Base-by-base conservation (phyloP, 441 rosid genomes). In the Erodium texanum region DNA sequence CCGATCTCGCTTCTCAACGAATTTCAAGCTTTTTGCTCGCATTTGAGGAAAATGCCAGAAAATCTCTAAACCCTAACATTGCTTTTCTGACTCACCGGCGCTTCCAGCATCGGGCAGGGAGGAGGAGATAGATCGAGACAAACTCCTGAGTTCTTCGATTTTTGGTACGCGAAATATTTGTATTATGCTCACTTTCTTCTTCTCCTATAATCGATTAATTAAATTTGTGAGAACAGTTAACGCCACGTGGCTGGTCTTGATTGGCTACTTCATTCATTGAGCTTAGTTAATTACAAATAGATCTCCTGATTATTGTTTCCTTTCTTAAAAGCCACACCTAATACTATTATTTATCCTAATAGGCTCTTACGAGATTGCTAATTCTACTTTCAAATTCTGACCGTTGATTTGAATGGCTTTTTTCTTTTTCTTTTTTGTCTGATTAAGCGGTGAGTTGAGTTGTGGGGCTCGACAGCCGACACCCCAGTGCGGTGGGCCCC, bases 361-460 rank as follows among this genome's bases (percentile, higher is more conserved):
- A 16, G 20, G 58, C 58, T 52, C 22, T n/a, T 3, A 5, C 58
- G 58, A 52, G 58, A 52, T 52, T 52, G 58, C 22, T 52, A 5
- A 18, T 16, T 52, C 16, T 52, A n/a, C 58, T 52, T 52, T 52
- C 22, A 20, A 58, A 58, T 22, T 58, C 24, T 20, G 62, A 19
- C 62, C 24, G 62, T 58, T 58, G 62, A 58, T 58, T 58, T 20
- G 16, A 58, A 58, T 27, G 62, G 62, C 62, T 58, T 1, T 22
- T 58, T 19, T 24, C 62, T 58, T 1, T 22, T 58, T 19, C 62
- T 22, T 58, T 7, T 58, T 58, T 58, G 62, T 58, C 62, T 58
- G 62, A 58, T 58, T 58, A 58, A 20, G 41, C 41, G 8, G 41
- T 34, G 41, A 7, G 41, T 34, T 34, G 8, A 34, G 41, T 34